Evolutionary conservation across 441 rosid species (phyloP).

Genomic region (Croton setiger): DNA sequence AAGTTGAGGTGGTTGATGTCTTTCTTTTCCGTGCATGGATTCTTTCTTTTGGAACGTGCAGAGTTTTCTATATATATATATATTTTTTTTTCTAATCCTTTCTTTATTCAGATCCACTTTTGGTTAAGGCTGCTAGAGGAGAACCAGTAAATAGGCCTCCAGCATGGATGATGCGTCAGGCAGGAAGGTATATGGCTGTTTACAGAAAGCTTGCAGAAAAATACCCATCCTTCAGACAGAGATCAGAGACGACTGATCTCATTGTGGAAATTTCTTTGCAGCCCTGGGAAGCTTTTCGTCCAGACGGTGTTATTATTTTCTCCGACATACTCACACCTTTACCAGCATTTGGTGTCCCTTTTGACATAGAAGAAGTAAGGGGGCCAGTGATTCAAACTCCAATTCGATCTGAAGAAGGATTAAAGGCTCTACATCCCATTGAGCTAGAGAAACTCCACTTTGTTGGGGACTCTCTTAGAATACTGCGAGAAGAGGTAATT

Average conservation of each 20-base stretch:
- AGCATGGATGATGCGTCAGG: conserved; percentile 99
- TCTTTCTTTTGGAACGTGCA: background rate
- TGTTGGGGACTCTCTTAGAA: conserved; percentile 76
- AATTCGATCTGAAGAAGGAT: conserved; percentile 59
- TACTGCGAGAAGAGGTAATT: conserved; percentile 73
- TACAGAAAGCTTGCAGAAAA: conserved; percentile 94
- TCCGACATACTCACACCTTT: conserved; percentile 95
- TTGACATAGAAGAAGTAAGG: conserved; percentile 86
- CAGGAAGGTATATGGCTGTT: conserved; percentile 96
- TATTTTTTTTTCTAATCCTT: conserved; percentile 10
- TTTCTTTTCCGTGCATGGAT: background rate
- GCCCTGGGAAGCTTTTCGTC: conserved; percentile 93
- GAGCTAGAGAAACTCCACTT: conserved; percentile 67
- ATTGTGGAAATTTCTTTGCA: conserved; percentile 92
- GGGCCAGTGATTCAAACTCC: conserved; percentile 86
- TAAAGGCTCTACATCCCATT: conserved; percentile 71
- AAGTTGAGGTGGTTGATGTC: background rate
- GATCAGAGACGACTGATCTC: conserved; percentile 92
- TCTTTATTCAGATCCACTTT: conserved; percentile 57
- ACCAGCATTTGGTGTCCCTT: conserved; percentile 90
- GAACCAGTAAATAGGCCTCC: conserved; percentile 76
- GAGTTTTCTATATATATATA: background rate
- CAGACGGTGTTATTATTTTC: conserved; percentile 92
- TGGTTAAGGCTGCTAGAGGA: conserved; percentile 94
- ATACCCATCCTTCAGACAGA: conserved; percentile 85